Percentiles rank a stretch among this genome's conserved stretches.
These are phyloP conservation scores for Thielaviopsis euricoi DNA, from an alignment of 2,329 filamentous ascomycete species.

Conservation along the genomic window DNA sequence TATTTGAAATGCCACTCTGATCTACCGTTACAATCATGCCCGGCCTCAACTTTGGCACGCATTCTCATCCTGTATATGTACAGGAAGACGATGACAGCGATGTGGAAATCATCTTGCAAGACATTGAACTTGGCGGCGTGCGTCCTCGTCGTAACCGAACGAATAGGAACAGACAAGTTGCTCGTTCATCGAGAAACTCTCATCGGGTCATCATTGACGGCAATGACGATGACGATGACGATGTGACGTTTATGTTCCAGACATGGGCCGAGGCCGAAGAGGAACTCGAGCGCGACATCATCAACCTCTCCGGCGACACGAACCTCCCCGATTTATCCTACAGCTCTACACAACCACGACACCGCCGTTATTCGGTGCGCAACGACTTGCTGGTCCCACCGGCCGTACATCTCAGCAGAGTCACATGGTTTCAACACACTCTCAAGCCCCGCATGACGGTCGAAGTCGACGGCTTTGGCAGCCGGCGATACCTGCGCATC, in stretches of 20 bases:
- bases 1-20: background rate
- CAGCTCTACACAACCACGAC: background rate
- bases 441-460: constrained; percentile 2
- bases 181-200: background rate
- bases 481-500: constrained; percentile 16
- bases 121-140: constrained; percentile 2
- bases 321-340: constrained; percentile 4
- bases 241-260: constrained; percentile 4
- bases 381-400: background rate
- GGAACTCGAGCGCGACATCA: constrained; percentile 15
- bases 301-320: constrained; percentile 20
- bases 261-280: constrained; percentile 5
- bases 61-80: background rate
- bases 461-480: constrained; percentile 8
- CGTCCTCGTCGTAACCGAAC: background rate
- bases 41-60: constrained; percentile 6
- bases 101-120: background rate
- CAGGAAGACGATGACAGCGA: background rate
- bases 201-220: background rate
- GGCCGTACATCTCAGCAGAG: background rate
- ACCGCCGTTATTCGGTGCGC: background rate
- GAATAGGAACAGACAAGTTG: background rate
- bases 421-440: background rate
- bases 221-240: background rate
- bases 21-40: background rate